phyloP scores from a whole-genome alignment of 2,329 filamentous ascomycete species.

The Spiromastix sp. region DNA sequence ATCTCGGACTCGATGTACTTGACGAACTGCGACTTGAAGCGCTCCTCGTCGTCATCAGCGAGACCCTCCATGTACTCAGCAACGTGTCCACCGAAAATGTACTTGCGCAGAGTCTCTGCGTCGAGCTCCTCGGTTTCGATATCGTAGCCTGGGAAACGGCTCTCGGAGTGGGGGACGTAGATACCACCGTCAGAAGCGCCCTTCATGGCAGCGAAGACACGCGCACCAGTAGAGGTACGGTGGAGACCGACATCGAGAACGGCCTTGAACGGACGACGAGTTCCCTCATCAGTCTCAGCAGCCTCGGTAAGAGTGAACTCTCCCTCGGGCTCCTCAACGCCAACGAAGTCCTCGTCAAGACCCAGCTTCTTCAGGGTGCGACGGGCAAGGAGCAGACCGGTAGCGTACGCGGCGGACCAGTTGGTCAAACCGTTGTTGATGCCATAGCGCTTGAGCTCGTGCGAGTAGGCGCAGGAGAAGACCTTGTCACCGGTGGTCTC shows the following conservation, averaged over 20 bases:
- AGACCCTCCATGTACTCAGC: constrained; percentile 99
- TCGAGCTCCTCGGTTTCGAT: constrained; percentile 97
- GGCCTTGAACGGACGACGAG: constrained; percentile 96
- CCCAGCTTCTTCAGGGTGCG: constrained; percentile 95
- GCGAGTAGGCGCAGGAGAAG: constrained; percentile 81
- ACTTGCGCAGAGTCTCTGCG: constrained; percentile 91
- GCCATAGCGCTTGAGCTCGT: constrained; percentile 96
- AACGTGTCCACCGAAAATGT: constrained; percentile 97
- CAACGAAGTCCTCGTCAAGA: constrained; percentile 82
- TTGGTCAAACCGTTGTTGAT: constrained; percentile 99
- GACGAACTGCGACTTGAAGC: constrained; percentile 96
- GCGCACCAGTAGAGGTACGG: constrained; percentile 95
- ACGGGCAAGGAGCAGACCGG: constrained; percentile 92
- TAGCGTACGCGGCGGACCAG: constrained; percentile 96
- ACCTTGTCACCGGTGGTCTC: constrained; percentile 98
- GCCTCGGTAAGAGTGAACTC: constrained; percentile 96
- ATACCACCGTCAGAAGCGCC: constrained; percentile 97
- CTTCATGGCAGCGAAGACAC: constrained; percentile 99
- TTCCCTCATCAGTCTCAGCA: constrained; percentile 74
- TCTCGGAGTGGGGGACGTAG: constrained; percentile 95
- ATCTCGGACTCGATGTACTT: constrained; percentile 96
- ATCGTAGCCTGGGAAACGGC: constrained; percentile 98
- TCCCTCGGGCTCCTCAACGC: constrained; percentile 94
- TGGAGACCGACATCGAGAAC: constrained; percentile 96
- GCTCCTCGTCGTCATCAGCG: constrained; percentile 99